Conservation (phyloP, 1,139 yeast genomes). For the Protomyces lactucae-debilis region DNA sequence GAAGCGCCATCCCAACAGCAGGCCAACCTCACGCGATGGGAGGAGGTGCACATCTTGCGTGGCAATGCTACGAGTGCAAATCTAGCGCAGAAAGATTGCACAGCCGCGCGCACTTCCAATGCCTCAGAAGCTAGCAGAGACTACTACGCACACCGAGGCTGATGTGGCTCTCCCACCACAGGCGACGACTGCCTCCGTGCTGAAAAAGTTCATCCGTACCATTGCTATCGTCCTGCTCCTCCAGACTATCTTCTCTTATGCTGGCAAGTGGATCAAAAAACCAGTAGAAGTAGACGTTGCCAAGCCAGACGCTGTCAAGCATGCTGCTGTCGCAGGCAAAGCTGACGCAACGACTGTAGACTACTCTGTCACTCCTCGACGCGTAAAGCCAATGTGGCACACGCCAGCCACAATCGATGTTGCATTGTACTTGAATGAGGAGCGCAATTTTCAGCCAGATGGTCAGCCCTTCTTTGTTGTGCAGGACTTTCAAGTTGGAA, state of each 20-base stretch:
- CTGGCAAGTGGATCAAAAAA: conserved; percentile 17
- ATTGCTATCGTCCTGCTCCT: conserved; percentile 14
- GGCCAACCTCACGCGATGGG: too few species aligned
- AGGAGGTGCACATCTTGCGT: too few species aligned
- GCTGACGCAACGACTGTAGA: conserved; percentile 13
- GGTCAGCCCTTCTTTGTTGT: conserved; percentile 10
- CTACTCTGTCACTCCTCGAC: conserved; percentile 12
- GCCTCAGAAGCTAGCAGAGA: background rate
- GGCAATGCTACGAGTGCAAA: too few species aligned
- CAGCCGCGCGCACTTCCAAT: background rate
- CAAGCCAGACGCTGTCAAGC: conserved; percentile 3
- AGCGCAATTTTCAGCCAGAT: background rate
- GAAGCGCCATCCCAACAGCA: too few species aligned
- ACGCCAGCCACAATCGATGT: conserved; percentile 13
- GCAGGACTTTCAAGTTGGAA: conserved; percentile 1
- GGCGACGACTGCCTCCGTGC: background rate
- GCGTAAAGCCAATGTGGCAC: conserved; percentile 14
- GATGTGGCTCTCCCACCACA: conserved; percentile 7
- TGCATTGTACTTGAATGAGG: conserved; percentile 19
- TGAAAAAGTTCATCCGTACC: conserved; percentile 8
- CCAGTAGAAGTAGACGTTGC: conserved; percentile 12
- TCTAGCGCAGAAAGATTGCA: too few species aligned
- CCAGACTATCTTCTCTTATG: conserved; percentile 3
- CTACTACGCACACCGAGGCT: background rate
- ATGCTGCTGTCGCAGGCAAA: conserved; percentile 18